Evolutionary conservation across 768 basidiomycete species (phyloP), one percentile per base, ranked within the genome.

Genomic region (Chalciporus chontae): DNA sequence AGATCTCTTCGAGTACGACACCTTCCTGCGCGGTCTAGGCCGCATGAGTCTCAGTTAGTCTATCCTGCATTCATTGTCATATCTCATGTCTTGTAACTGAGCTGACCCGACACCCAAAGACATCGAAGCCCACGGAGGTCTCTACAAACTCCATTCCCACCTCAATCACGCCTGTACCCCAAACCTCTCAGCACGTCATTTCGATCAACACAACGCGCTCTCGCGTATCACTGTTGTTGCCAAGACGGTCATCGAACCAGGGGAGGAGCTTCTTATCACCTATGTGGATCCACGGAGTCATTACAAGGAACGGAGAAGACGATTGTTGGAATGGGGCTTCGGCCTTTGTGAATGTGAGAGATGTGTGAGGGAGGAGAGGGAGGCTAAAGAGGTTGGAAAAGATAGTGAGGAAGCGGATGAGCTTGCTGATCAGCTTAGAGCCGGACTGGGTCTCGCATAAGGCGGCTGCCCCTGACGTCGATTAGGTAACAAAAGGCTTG

Each of bases 81-180:
- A 14, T 14, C 18, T 32, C 48, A 15, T 36, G 13, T 10, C 50
- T n/a, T 47, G 32, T 40, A 42, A 38, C 44, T 47, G 31, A 49
- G 40, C 37, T 18, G 47, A 11, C 13, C 11, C 51, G 36, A 32
- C 26, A 7, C 36, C 9, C 7, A 45, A n/a, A 86, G 86, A 93
- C 61, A 72, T 93, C 44, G 92, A 94, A 69, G 80, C 85, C 2
- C 89, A 93, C 47, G 91, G 90, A 3, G 92, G 91, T 2, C 72
- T 95, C 9, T 95, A 94, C 69, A 78, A 77, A 18, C 76, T 94
- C 5, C 91, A 94, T 64, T 86, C 91, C 2, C 89, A 94, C 57
- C 66, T 94, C 26, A 96, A 95, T 67, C 93, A 96, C 65, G 78
- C 78, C 7, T 96, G 93, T 67, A 66, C 71, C 15, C 90, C 93